These are phyloP conservation scores for Orbilia ellipsospora DNA, from an alignment of 2,329 filamentous ascomycete genomes.

Conservation along the genomic window DNA sequence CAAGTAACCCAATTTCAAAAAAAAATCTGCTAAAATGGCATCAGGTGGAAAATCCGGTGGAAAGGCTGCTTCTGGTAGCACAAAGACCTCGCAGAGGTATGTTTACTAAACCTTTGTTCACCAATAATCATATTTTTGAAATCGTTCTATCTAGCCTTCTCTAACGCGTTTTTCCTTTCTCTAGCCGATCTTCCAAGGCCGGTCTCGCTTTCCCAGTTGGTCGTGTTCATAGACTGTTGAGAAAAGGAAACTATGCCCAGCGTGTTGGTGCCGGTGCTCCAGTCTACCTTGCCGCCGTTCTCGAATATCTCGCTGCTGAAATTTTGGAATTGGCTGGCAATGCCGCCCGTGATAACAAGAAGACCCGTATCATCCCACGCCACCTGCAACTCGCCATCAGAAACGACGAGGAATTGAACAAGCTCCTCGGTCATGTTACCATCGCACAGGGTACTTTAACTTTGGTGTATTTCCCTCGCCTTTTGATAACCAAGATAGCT, in stretches of 20 bases:
- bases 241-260: slow-evolving; percentile 89
- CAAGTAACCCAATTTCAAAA: neutral
- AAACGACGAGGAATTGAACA: slow-evolving; percentile 81
- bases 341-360: slow-evolving; percentile 99
- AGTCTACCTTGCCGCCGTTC: slow-evolving; percentile 95
- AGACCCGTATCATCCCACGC: slow-evolving; percentile 99
- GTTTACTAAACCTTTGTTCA: too few species aligned
- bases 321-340: slow-evolving; percentile 99
- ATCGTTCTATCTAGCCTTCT: slow-evolving; percentile 23
- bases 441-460: slow-evolving; percentile 69
- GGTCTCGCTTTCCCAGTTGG: slow-evolving; percentile 98
- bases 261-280: slow-evolving; percentile 74
- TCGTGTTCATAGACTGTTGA: slow-evolving; percentile 98
- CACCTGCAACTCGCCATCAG: slow-evolving; percentile 99
- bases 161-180: slow-evolving; percentile 14
- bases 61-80: slow-evolving; percentile 86
- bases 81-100: slow-evolving; percentile 98
- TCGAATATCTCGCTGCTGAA: slow-evolving; percentile 98
- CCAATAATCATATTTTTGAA: neutral
- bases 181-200: slow-evolving; percentile 96
- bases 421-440: slow-evolving; percentile 93
- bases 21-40: slow-evolving; percentile 85
- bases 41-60: slow-evolving; percentile 89
- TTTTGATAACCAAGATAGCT: slow-evolving; percentile 59
- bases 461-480: neutral